Conservation (phyloP, 441 rosid genomes). For the Adansonia madagascariensis region DNA sequence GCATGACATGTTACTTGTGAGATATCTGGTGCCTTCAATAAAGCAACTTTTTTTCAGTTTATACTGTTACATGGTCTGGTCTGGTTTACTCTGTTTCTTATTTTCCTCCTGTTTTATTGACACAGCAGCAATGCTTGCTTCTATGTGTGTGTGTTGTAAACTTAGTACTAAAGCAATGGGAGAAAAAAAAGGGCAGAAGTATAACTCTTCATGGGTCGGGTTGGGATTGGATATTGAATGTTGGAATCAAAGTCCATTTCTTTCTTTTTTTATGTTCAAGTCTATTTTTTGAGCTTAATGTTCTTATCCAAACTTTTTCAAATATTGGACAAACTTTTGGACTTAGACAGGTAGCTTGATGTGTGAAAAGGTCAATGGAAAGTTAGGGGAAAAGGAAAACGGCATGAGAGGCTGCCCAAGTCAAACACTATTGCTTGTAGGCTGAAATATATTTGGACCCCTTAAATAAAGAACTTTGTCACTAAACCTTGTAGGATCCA, state of each 20-base stretch:
- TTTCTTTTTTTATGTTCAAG: too few species aligned
- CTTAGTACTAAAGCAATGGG: background rate
- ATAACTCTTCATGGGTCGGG: too few species aligned
- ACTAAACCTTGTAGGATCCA: background rate
- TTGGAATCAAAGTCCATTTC: too few species aligned
- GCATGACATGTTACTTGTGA: background rate
- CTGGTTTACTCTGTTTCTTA: background rate
- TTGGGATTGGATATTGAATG: too few species aligned
- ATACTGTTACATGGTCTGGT: background rate
- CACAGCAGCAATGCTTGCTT: background rate
- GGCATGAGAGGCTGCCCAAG: background rate
- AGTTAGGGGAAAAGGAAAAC: background rate
- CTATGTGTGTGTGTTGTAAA: background rate
- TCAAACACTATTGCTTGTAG: too few species aligned
- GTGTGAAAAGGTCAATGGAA: too few species aligned
- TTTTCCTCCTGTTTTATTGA: background rate
- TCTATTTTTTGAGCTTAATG: too few species aligned
- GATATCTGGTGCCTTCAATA: constrained; percentile 12
- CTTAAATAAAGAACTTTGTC: too few species aligned
- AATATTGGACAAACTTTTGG: too few species aligned
- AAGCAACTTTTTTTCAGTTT: background rate
- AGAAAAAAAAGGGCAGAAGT: background rate
- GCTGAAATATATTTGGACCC: too few species aligned
- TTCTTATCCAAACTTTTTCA: too few species aligned
- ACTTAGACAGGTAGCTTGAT: too few species aligned